Percentiles rank a stretch among this genome's conserved stretches.
phyloP scores from a whole-genome alignment of 108 stramenopile genomes.

The Stephanodiscus triporus region DNA sequence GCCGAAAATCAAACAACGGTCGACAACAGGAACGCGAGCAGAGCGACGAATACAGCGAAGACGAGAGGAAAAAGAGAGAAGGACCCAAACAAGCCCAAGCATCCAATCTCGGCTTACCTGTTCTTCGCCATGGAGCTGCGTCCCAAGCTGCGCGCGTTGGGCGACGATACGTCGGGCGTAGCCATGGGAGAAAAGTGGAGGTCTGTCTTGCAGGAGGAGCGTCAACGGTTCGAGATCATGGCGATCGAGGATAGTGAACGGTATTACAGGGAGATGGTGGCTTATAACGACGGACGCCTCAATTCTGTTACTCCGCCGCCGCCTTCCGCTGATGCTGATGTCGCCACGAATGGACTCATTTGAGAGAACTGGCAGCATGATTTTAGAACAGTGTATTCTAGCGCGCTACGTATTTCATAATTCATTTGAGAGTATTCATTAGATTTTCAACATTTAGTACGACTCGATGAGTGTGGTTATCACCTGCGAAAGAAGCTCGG shows the following conservation, averaged over 20 bases:
- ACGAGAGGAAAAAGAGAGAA: not conserved
- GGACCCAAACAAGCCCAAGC: conserved; percentile 11
- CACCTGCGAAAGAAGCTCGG: too few species aligned
- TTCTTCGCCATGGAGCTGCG: conserved; percentile 1
- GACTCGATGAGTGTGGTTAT: too few species aligned
- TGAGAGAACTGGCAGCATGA: too few species aligned
- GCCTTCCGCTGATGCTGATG: too few species aligned
- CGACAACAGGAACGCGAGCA: not conserved
- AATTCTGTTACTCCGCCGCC: too few species aligned
- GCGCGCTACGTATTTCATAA: too few species aligned
- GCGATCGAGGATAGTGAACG: conserved; percentile 11
- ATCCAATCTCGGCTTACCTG: conserved; percentile 1
- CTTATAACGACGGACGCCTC: not conserved
- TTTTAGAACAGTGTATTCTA: too few species aligned
- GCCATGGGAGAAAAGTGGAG: not conserved
- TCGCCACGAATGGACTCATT: too few species aligned
- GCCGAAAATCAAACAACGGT: not conserved
- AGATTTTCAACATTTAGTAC: too few species aligned
- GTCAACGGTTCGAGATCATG: not conserved
- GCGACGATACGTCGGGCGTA: not conserved
- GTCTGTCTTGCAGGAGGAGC: not conserved
- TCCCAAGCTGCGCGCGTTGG: not conserved
- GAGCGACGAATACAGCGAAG: not conserved
- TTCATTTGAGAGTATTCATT: too few species aligned
- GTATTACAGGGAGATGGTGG: conserved; percentile 8